Conservation (phyloP, 2,329 filamentous ascomycete genomes). For the Cadophora sp. region DNA sequence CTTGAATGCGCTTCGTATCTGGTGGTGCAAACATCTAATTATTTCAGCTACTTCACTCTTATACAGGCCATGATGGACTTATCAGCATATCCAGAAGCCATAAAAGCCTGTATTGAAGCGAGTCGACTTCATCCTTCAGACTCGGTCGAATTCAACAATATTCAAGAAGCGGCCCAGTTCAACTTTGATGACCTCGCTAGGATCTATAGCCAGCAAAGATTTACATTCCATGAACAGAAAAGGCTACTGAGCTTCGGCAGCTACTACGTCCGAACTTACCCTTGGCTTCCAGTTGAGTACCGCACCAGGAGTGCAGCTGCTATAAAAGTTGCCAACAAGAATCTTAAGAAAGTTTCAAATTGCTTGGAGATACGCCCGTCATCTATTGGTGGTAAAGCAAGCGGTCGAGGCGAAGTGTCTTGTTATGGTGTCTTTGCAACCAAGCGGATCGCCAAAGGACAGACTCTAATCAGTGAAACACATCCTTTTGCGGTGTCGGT, state of each 20-base stretch:
- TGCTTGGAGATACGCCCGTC: conserved; percentile 13
- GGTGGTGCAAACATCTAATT: neutral
- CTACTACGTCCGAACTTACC: conserved; percentile 6
- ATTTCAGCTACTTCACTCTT: conserved; percentile 7
- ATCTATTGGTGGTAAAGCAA: neutral
- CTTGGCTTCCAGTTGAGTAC: conserved; percentile 9
- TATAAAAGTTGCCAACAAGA: conserved; percentile 10
- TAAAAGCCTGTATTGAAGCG: conserved; percentile 16
- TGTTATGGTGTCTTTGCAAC: conserved; percentile 25
- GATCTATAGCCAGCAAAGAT: neutral
- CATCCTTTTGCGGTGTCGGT: conserved; percentile 20
- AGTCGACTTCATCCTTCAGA: neutral
- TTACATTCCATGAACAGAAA: conserved; percentile 13
- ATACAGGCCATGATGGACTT: conserved; percentile 6
- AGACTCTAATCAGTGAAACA: conserved; percentile 11
- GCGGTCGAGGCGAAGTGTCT: neutral
- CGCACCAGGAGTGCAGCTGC: neutral
- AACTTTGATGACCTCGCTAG: neutral
- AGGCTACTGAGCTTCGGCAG: conserved; percentile 6
- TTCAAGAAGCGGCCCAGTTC: neutral
- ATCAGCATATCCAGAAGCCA: conserved; percentile 14
- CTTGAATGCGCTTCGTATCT: neutral
- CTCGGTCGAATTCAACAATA: neutral
- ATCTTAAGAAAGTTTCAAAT: conserved; percentile 12
- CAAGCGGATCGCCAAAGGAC: conserved; percentile 12